phyloP scores from a whole-genome alignment of 2,329 filamentous ascomycete species.

The Fusarium decemcellulare region DNA sequence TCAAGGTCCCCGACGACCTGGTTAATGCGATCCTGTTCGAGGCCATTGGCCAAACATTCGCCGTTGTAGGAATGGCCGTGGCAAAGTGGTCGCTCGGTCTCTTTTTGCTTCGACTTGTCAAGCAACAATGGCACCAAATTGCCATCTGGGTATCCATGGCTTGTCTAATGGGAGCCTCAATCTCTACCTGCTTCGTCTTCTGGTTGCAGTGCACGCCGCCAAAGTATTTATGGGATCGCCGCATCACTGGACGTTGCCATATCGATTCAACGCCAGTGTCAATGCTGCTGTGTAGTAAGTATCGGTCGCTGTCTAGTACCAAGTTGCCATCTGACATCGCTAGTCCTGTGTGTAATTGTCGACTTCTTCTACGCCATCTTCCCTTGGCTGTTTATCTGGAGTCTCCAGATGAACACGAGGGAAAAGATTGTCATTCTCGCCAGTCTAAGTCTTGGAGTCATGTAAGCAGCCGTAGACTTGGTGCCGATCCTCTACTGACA shows the following conservation, averaged over 20 bases:
- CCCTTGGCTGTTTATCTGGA: slow-evolving; percentile 62
- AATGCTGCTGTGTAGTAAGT: slow-evolving; percentile 41
- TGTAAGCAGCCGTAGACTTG: slow-evolving; percentile 45
- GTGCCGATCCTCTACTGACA: neutral
- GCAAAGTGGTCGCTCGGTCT: slow-evolving; percentile 57
- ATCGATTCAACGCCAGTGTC: slow-evolving; percentile 38
- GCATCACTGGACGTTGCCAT: slow-evolving; percentile 31
- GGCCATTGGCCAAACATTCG: slow-evolving; percentile 53
- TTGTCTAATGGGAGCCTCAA: slow-evolving; percentile 35
- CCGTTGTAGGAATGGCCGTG: slow-evolving; percentile 55
- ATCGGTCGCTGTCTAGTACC: accelerated
- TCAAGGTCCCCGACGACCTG: slow-evolving; percentile 36
- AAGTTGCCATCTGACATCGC: neutral
- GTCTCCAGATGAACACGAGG: slow-evolving; percentile 59
- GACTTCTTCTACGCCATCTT: slow-evolving; percentile 59
- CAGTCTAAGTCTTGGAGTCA: slow-evolving; percentile 59
- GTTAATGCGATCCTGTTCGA: slow-evolving; percentile 49
- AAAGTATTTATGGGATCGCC: slow-evolving; percentile 39
- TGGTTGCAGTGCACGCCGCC: slow-evolving; percentile 38
- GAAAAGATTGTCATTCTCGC: slow-evolving; percentile 60
- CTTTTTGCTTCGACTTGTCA: slow-evolving; percentile 56
- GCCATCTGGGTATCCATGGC: slow-evolving; percentile 52
- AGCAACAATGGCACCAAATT: slow-evolving; percentile 51
- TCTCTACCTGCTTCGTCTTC: slow-evolving; percentile 31
- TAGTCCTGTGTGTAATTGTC: slow-evolving; percentile 47